Evolutionary conservation across 768 basidiomycete species (phyloP), one percentile per base, ranked within the genome.

Genomic region (Tulasnella calospora): DNA sequence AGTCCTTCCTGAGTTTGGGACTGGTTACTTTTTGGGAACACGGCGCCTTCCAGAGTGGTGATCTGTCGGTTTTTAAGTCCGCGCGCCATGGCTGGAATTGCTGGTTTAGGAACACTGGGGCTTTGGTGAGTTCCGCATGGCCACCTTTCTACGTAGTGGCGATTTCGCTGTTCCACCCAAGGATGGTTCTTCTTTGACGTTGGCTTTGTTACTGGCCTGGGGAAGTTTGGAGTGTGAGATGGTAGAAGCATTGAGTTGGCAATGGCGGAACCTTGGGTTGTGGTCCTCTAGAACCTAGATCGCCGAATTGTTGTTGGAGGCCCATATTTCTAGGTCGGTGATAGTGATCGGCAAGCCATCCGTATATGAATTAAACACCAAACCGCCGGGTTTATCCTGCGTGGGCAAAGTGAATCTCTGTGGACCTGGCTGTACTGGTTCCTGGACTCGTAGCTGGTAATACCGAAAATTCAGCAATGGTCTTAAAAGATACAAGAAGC

Each of bases 241-340:
- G 76, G 69, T 6, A 38, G 67, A 40, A 38, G 61, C 76, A 77
- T 77, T 3, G 67, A 77, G 17, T 35, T 35, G 76, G 69, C 7
- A 6, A 70, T n/a, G 76, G 76, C n/a, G 44, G 33, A 70, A 70
- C 76, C 38, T 76, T 76, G 33, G 35, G 47, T 23, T 27, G 44
- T 35, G 47, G 47, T 5, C 76, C 76, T 71, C 61, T 38, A 36
- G 40, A 40, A 71, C 5, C 75, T 40, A 35, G 38, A 41, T 70
- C 47, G 19, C 6, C 38, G 4, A 3, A 8, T 19, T 71, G 30
- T 30, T 77, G 33, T 17, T 21, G 41, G 38, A 17, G 27, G 76
- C 3, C 74, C 47, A 71, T 35, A 23, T 70, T 40, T n/a, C 61
- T 23, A n/a, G 57, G 67, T n/a, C 27, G 69, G 40, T 35, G 67